A percentile compares a stretch with the other conserved stretches of the same genome.
Conservation (phyloP, 345 rosid species). For the Linum trigynum region DNA sequence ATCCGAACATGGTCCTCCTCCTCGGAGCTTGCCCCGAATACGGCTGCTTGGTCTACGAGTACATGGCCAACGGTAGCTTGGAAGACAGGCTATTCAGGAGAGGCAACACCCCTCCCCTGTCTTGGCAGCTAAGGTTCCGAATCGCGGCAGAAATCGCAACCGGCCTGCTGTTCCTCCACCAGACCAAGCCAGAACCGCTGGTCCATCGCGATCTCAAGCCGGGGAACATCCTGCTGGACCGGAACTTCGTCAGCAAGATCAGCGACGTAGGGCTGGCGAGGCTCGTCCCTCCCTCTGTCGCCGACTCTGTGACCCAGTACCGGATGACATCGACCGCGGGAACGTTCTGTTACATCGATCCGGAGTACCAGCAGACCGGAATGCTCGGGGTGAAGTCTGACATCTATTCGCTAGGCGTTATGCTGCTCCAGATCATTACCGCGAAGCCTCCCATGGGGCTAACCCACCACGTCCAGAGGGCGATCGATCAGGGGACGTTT, state of each 20-base stretch:
- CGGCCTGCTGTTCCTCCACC: slow-evolving; percentile 1
- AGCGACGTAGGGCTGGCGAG: not conserved
- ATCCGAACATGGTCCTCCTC: slow-evolving; percentile 3
- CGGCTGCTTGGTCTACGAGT: slow-evolving; percentile 5
- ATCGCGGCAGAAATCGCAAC: not conserved
- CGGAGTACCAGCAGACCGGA: slow-evolving; percentile 4
- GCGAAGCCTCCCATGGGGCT: slow-evolving; percentile 2
- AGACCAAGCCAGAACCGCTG: not conserved
- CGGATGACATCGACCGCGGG: not conserved
- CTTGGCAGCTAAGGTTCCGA: not conserved
- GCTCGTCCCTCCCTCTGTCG: not conserved
- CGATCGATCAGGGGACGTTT: not conserved
- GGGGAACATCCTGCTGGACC: slow-evolving; percentile 1
- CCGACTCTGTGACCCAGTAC: not conserved
- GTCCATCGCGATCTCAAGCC: slow-evolving; percentile 2
- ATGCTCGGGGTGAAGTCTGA: slow-evolving; percentile 2
- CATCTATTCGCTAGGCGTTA: not conserved
- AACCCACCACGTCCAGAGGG: slow-evolving; percentile 1
- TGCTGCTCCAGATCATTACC: not conserved
- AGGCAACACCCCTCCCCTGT: not conserved
- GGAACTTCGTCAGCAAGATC: not conserved
- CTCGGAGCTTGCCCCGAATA: not conserved
- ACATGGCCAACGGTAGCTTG: not conserved
- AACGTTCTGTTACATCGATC: slow-evolving; percentile 2
- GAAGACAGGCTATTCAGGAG: not conserved